Evolutionary conservation across 2,329 filamentous ascomycete species (phyloP).

Genomic region (Lasiodiplodia sp.): DNA sequence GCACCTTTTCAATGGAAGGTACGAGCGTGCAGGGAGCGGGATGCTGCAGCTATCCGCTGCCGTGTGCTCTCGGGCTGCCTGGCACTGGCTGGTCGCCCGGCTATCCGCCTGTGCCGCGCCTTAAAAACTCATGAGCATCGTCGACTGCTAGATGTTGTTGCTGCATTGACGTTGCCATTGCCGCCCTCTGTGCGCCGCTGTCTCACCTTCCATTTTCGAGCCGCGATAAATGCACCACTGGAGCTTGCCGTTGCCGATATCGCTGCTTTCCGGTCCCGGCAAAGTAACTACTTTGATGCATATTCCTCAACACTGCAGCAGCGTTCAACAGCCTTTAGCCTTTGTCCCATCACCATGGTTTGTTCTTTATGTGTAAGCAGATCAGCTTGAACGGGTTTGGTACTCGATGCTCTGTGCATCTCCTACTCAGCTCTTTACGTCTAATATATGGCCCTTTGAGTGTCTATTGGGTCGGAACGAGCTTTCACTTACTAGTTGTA

Average conservation of each 20-base stretch:
- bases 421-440: no score
- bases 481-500: no score
- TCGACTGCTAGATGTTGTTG: background rate
- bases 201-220: constrained; percentile 12
- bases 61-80: constrained; percentile 1
- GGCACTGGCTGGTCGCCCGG: background rate
- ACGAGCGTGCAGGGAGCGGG: constrained; percentile 10
- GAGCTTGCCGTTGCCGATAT: constrained; percentile 8
- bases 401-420: no score
- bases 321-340: background rate
- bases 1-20: background rate
- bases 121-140: background rate
- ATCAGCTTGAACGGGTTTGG: background rate
- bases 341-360: background rate
- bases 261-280: background rate
- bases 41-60: constrained; percentile 26
- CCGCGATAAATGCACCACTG: constrained; percentile 2
- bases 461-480: no score
- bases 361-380: no score
- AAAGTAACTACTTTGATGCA: background rate
- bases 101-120: background rate
- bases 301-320: background rate
- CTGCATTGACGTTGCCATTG: constrained; percentile 9
- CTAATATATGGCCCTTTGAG: no score
- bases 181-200: constrained; percentile 6